Evolutionary conservation across 768 basidiomycete species (phyloP).

Genomic region (Tylopilus rubrobrunneus): DNA sequence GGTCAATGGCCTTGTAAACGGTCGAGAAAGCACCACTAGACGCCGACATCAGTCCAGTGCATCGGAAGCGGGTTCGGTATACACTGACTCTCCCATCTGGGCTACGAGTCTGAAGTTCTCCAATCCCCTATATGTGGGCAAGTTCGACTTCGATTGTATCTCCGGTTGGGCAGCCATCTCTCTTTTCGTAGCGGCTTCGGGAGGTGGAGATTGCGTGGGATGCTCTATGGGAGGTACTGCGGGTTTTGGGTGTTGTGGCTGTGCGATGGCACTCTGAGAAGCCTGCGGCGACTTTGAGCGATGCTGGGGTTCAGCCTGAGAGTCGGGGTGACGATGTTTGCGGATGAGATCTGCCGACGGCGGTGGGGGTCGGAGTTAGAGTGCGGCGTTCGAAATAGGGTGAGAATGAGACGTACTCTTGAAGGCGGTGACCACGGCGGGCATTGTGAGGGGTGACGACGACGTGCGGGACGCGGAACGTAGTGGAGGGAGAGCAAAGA

Average conservation of each 20-base stretch:
- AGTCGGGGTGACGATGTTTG: conserved; percentile 46
- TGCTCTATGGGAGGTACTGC: conserved; percentile 34
- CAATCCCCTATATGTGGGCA: conserved; percentile 85
- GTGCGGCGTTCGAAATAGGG: conserved; percentile 5
- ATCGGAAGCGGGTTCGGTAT: background rate
- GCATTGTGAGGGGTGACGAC: conserved; percentile 41
- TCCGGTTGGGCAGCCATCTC: conserved; percentile 59
- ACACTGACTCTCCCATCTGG: conserved; percentile 91
- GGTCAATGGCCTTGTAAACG: conserved; percentile 89
- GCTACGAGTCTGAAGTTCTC: conserved; percentile 73
- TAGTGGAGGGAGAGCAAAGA: background rate
- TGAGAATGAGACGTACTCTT: conserved; percentile 56
- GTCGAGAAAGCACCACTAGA: conserved; percentile 95
- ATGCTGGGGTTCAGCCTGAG: conserved; percentile 24
- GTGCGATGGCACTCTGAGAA: conserved; percentile 27
- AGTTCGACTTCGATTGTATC: conserved; percentile 67
- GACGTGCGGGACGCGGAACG: background rate
- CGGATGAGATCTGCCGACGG: conserved; percentile 64
- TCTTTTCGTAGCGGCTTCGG: conserved; percentile 10
- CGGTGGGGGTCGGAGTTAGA: conserved; percentile 24
- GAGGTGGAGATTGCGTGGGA: conserved; percentile 28
- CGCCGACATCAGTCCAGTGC: conserved; percentile 13
- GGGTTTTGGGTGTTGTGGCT: conserved; percentile 37
- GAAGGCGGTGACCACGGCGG: conserved; percentile 79
- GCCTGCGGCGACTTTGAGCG: conserved; percentile 16